Evolutionary conservation across 2,329 filamentous ascomycete species (phyloP).

Genomic region (Penicillium decumbens): DNA sequence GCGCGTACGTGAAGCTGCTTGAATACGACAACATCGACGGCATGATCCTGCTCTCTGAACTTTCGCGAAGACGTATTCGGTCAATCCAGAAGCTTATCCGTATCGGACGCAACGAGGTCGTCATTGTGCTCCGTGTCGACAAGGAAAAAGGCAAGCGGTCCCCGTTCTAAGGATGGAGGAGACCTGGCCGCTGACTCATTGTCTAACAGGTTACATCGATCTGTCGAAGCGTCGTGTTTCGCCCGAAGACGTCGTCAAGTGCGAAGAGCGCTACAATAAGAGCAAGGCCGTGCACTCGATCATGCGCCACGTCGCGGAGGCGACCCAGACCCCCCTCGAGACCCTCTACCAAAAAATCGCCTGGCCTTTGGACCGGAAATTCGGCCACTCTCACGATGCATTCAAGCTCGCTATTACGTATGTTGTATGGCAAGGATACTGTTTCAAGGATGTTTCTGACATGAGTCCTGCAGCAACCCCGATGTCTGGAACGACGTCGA

Average conservation of each 20-base stretch:
- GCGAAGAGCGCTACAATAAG: constrained; percentile 99
- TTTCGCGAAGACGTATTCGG: constrained; percentile 95
- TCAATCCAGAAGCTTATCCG: constrained; percentile 98
- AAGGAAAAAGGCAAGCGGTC: constrained; percentile 79
- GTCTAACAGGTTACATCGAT: constrained; percentile 77
- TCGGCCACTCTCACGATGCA: constrained; percentile 91
- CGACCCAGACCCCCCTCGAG: constrained; percentile 92
- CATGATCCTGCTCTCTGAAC: constrained; percentile 98
- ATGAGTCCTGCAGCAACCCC: constrained; percentile 62
- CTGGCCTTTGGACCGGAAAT: constrained; percentile 98
- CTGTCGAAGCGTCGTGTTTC: constrained; percentile 97
- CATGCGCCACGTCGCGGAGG: constrained; percentile 97
- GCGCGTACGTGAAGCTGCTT: constrained; percentile 97
- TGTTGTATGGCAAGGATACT: constrained; percentile 25
- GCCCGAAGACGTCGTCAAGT: constrained; percentile 95
- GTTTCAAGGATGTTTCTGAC: constrained; percentile 7
- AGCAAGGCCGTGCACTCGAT: constrained; percentile 99
- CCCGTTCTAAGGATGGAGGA: constrained; percentile 2
- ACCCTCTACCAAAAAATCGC: constrained; percentile 87
- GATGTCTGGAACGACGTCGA: constrained; percentile 91
- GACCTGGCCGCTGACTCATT: constrained; percentile 17
- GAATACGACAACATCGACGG: constrained; percentile 99
- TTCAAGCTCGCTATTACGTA: constrained; percentile 99
- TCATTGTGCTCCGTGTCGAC: constrained; percentile 96
- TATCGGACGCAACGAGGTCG: constrained; percentile 95